Evolutionary conservation across 768 basidiomycete genomes (phyloP).

Genomic region (Strobilomyces echinocephalus): DNA sequence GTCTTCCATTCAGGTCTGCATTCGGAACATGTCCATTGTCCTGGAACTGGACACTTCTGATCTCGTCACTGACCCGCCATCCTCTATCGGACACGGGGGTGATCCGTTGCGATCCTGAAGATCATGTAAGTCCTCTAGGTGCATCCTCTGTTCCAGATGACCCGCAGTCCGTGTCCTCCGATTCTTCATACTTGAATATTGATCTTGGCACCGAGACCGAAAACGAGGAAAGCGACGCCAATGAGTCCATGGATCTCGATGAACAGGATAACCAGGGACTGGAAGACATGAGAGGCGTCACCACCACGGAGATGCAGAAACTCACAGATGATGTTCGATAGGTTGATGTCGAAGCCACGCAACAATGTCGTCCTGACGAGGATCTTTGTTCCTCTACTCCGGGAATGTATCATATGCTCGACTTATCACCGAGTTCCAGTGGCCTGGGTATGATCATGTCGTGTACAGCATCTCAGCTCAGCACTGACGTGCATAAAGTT

Average conservation of each 20-base stretch:
- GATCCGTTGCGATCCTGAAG: no score
- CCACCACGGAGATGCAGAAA: background rate
- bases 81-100: background rate
- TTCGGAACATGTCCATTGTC: slow-evolving; percentile 13
- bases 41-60: slow-evolving; percentile 11
- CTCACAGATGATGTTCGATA: background rate
- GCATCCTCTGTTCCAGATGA: no score
- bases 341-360: slow-evolving; percentile 14
- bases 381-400: slow-evolving; percentile 32
- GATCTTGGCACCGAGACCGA: slow-evolving; percentile 10
- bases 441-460: slow-evolving; percentile 48
- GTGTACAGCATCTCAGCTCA: background rate
- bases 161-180: slow-evolving; percentile 13
- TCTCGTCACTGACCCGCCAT: slow-evolving; percentile 4
- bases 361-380: slow-evolving; percentile 6
- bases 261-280: slow-evolving; percentile 6
- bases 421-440: slow-evolving; percentile 50
- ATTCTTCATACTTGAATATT: slow-evolving; percentile 19
- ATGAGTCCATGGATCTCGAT: slow-evolving; percentile 14
- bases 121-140: no score
- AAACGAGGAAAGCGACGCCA: slow-evolving; percentile 11
- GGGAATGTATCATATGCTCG: slow-evolving; percentile 49
- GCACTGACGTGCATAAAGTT: slow-evolving; percentile 32
- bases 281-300: slow-evolving; percentile 11
- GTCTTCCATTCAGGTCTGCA: background rate